Evolutionary conservation across 768 basidiomycete genomes (phyloP).

Genomic region (Tephrocybe sp.): DNA sequence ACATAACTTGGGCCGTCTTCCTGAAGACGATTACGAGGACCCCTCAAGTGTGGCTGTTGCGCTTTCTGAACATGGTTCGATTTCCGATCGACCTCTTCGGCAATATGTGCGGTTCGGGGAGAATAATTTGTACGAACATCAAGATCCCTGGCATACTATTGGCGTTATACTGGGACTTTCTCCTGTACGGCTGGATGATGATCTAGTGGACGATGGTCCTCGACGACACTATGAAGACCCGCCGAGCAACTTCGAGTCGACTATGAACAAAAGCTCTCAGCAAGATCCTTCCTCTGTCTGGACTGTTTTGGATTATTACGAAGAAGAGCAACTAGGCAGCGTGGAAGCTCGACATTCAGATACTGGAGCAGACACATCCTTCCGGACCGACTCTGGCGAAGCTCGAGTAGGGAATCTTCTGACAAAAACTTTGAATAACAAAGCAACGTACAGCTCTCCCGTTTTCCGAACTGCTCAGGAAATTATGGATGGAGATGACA

Average conservation of each 20-base stretch:
- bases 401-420: too few species aligned
- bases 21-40: not conserved
- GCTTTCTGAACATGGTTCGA: not conserved
- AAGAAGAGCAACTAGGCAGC: not conserved
- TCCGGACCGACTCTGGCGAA: not conserved
- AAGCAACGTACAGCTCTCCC: not conserved
- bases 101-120: constrained; percentile 5
- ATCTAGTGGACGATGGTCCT: not conserved
- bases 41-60: not conserved
- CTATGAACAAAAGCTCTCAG: not conserved
- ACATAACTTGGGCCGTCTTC: not conserved
- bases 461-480: not conserved
- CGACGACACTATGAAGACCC: not conserved
- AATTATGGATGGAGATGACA: not conserved
- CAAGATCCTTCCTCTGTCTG: not conserved
- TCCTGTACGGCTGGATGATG: constrained; percentile 2
- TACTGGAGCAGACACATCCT: constrained; percentile 1
- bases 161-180: constrained; percentile 38
- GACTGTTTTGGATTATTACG: not conserved
- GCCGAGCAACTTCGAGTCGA: not conserved
- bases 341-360: not conserved
- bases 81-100: not conserved
- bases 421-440: too few species aligned
- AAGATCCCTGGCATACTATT: constrained; percentile 43
- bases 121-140: constrained; percentile 33